Conservation (phyloP, 768 basidiomycete species). For the Pisolithus marmoratus region DNA sequence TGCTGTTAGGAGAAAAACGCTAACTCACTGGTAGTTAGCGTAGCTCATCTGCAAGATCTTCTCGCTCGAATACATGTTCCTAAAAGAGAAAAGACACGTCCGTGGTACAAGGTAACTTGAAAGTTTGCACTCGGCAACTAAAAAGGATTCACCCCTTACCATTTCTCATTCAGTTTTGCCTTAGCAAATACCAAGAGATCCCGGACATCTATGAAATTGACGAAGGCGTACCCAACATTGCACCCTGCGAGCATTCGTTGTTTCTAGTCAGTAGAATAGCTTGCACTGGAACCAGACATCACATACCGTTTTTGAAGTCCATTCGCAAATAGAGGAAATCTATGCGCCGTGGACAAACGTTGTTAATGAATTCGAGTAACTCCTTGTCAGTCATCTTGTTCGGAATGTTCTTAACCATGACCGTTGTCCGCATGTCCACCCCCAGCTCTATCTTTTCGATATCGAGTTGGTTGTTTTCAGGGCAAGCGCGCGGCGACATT, state of each 20-base stretch:
- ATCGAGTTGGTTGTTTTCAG: conserved; percentile 57
- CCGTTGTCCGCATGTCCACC: conserved; percentile 73
- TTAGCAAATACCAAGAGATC: conserved; percentile 75
- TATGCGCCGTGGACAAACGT: conserved; percentile 68
- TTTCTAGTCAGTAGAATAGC: conserved; percentile 2
- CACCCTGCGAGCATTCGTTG: conserved; percentile 43
- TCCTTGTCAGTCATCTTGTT: conserved; percentile 86
- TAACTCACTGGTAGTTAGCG: conserved; percentile 84
- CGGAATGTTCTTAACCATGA: conserved; percentile 91
- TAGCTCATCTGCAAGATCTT: conserved; percentile 90
- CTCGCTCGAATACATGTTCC: conserved; percentile 91
- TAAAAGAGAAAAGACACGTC: conserved; percentile 21
- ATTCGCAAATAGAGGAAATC: conserved; percentile 87
- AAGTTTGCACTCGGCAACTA: not conserved
- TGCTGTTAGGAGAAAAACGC: conserved; percentile 3
- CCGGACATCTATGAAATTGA: conserved; percentile 79
- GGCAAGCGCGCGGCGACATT: conserved; percentile 21
- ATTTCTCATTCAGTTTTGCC: conserved; percentile 71
- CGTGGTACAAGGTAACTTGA: not conserved
- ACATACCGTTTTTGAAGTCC: conserved; percentile 76
- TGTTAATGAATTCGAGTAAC: conserved; percentile 57
- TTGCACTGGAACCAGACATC: not conserved
- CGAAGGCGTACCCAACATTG: conserved; percentile 81
- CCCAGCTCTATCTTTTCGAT: conserved; percentile 71
- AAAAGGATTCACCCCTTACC: conserved; percentile 39